These are phyloP conservation scores for Saururus chinensis DNA, from an alignment of 164 flowering plant species.

Conservation along the genomic window DNA sequence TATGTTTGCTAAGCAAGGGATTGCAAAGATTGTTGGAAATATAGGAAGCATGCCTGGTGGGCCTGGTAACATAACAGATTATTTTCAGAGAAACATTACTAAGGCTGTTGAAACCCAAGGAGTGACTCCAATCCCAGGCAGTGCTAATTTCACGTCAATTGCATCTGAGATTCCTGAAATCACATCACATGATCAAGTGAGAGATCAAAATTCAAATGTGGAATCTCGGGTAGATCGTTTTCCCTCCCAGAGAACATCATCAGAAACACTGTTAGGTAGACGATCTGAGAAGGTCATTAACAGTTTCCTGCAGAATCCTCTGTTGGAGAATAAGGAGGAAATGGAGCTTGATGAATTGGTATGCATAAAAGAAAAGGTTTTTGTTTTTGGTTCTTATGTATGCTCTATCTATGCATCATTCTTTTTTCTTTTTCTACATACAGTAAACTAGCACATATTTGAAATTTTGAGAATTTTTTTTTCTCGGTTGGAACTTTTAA, in stretches of 20 bases:
- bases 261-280: constrained; percentile 25
- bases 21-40: constrained; percentile 46
- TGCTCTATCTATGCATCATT: too few relatives aligned
- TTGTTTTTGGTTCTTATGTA: not conserved
- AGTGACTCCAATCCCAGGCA: too few relatives aligned
- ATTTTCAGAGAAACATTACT: not conserved
- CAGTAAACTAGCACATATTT: too few relatives aligned
- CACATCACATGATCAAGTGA: constrained; percentile 14
- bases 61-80: constrained; percentile 8
- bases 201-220: constrained; percentile 9
- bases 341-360: constrained; percentile 33
- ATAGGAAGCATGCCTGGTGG: constrained; percentile 42
- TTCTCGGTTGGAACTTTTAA: too few relatives aligned
- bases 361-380: constrained; percentile 9
- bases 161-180: constrained; percentile 21
- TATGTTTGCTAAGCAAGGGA: constrained; percentile 40
- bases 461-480: too few relatives aligned
- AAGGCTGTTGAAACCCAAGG: not conserved
- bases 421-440: too few relatives aligned
- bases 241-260: constrained; percentile 19
- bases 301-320: constrained; percentile 53
- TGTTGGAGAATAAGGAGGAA: constrained; percentile 32
- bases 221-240: constrained; percentile 14
- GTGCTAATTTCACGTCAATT: constrained; percentile 20
- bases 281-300: constrained; percentile 57